Evolutionary conservation across 2,329 filamentous ascomycete species (phyloP).

Genomic region (Monilinia fructicola): DNA sequence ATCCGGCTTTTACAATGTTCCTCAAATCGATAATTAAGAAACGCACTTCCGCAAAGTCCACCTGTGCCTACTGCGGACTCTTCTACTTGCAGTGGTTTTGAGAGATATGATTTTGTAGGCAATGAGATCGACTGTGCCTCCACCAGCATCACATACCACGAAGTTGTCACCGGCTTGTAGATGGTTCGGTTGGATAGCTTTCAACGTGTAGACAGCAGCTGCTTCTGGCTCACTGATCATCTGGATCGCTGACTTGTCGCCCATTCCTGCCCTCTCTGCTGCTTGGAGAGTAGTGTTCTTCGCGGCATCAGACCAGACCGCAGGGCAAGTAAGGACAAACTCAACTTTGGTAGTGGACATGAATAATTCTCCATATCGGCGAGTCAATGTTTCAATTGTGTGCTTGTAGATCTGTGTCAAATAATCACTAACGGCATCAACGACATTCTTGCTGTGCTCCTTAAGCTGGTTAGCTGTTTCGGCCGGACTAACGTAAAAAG

Average conservation of each 20-base stretch:
- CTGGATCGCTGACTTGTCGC: constrained; percentile 65
- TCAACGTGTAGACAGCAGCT: constrained; percentile 75
- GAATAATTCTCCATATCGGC: constrained; percentile 74
- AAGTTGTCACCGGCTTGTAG: constrained; percentile 65
- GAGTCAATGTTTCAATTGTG: constrained; percentile 73
- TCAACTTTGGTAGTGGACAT: constrained; percentile 74
- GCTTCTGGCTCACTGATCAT: constrained; percentile 82
- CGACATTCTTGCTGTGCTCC: constrained; percentile 71
- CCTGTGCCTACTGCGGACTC: constrained; percentile 79
- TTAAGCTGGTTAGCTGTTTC: constrained; percentile 77
- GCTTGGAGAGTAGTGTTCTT: constrained; percentile 79
- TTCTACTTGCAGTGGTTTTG: constrained; percentile 67
- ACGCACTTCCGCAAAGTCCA: constrained; percentile 73
- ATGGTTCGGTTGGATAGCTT: constrained; percentile 75
- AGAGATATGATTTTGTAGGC: constrained; percentile 78
- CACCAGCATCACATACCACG: constrained; percentile 57
- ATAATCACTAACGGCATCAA: constrained; percentile 78
- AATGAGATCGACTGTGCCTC: constrained; percentile 70
- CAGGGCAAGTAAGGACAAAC: constrained; percentile 78
- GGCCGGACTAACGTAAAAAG: constrained; percentile 74
- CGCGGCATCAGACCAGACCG: constrained; percentile 82
- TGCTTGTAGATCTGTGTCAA: constrained; percentile 73
- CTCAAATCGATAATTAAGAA: constrained; percentile 78
- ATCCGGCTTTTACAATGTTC: constrained; percentile 70
- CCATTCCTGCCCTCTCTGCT: constrained; percentile 77